Evolutionary conservation across 2,329 filamentous ascomycete species (phyloP).

Genomic region (Penicillium concentricum): DNA sequence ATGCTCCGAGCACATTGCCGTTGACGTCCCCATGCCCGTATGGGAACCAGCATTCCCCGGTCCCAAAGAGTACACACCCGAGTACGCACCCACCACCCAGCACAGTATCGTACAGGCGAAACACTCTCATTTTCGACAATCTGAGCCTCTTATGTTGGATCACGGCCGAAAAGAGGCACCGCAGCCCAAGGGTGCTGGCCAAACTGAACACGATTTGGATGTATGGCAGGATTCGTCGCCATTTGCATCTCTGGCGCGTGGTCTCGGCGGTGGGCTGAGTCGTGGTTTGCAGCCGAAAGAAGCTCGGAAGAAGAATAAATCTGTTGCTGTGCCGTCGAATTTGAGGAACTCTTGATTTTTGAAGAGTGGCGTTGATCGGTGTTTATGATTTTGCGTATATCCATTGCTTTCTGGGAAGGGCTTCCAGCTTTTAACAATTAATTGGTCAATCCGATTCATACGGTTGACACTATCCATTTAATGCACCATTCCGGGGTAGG

Average conservation of each 20-base stretch:
- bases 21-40: constrained; percentile 34
- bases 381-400: constrained; percentile 7
- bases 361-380: neutral
- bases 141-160: constrained; percentile 16
- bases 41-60: constrained; percentile 20
- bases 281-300: constrained; percentile 38
- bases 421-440: neutral
- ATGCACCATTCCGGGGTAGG: neutral
- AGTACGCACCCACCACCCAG: neutral
- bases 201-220: constrained; percentile 36
- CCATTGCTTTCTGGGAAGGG: constrained; percentile 5
- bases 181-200: constrained; percentile 20
- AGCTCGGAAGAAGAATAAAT: constrained; percentile 30
- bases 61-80: neutral
- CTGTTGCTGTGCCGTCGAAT: constrained; percentile 13
- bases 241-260: constrained; percentile 42
- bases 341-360: constrained; percentile 4
- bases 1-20: constrained; percentile 41
- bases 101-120: constrained; percentile 16
- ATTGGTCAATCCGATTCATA: neutral
- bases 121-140: constrained; percentile 20
- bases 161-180: constrained; percentile 14
- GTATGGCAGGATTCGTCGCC: constrained; percentile 36
- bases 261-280: constrained; percentile 44
- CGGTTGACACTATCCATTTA: neutral